These are phyloP conservation scores for Trametes sp. DNA, from an alignment of 1,284 basidiomycete species.

Conservation along the genomic window DNA sequence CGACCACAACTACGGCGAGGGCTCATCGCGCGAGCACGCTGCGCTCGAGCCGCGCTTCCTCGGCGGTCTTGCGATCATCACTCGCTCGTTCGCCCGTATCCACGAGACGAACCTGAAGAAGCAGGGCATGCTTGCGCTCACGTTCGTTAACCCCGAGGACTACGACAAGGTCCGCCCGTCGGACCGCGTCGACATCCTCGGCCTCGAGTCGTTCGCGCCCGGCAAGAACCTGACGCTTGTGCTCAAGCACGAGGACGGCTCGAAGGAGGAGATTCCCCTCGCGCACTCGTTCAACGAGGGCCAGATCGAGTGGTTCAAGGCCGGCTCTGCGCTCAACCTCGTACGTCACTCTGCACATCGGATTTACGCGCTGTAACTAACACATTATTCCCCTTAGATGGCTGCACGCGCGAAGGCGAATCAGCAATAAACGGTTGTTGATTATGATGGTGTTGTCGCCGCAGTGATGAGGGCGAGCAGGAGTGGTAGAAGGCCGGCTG, in stretches of 20 bases:
- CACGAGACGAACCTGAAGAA: slow-evolving; percentile 99
- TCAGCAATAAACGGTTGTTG: slow-evolving; percentile 19
- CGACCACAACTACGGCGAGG: slow-evolving; percentile 98
- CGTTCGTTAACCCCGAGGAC: slow-evolving; percentile 88
- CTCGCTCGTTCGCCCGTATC: slow-evolving; percentile 95
- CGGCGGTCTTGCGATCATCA: slow-evolving; percentile 95
- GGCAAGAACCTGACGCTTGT: slow-evolving; percentile 88
- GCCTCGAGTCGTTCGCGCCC: slow-evolving; percentile 84
- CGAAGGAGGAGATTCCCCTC: slow-evolving; percentile 73
- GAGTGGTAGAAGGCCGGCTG: not conserved
- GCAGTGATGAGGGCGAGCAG: not conserved
- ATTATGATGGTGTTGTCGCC: not conserved
- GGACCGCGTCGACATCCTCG: slow-evolving; percentile 87
- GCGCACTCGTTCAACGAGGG: slow-evolving; percentile 89
- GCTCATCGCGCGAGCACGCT: slow-evolving; percentile 97
- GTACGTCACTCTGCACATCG: slow-evolving; percentile 49
- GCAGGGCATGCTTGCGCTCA: slow-evolving; percentile 94
- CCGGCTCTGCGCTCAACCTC: slow-evolving; percentile 87
- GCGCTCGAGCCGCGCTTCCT: slow-evolving; percentile 98
- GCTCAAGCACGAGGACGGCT: slow-evolving; percentile 85
- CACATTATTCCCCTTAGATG: slow-evolving; percentile 46
- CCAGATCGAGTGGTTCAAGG: slow-evolving; percentile 96
- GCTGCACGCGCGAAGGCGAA: slow-evolving; percentile 60
- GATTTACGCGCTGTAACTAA: not conserved
- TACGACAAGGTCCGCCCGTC: slow-evolving; percentile 88